Evolutionary conservation across 1,284 basidiomycete species (phyloP), one percentile per base, ranked within the genome.

Genomic region (Tetrapyrgos nigripes): DNA sequence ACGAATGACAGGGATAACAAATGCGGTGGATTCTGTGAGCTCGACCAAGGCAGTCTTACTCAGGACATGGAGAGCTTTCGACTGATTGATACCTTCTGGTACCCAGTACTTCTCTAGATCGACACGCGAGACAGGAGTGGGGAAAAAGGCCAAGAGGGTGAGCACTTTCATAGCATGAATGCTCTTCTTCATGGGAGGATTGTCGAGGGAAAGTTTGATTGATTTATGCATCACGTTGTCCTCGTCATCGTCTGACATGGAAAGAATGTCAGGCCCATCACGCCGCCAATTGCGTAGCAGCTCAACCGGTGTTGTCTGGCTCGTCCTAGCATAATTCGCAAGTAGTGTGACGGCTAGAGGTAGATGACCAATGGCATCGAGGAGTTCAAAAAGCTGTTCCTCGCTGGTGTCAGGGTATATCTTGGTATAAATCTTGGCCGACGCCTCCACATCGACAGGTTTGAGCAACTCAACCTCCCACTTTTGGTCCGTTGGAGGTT

Each of bases 1-100:
- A 48, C 64, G 66, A 50, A 70, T 58, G 24, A 67, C 67, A 14
- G 68, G 66, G 24, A 61, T 60, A 33, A 67, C 62, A 31, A 59
- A 65, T 26, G 66, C 23, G 11, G 21, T 60, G 21, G 53, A 53
- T n/a, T 63, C 58, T 11, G 56, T 58, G 19, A 55, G 47, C 31
- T 64, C 55, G 19, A 68, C 49, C 14, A 67, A 52, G 2, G 62
- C 60, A 4, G 62, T 58, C n/a, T 55, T 60, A 2, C 60, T 54
- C 2, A 66, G 51, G 35, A 43, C 57, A 4, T 27, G 49, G 14
- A 70, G 49, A n/a, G 62, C 63, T 55, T 35, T 46, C 8, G 4
- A n/a, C 19, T 5, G 19, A 37, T 33, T 33, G 24, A 24, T 26
- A 37, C 17, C 14, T 19, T 27, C 13, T 5, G 65, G 61, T 2